phyloP scores from a whole-genome alignment of 108 stramenopile species.

The Licmophora abbreviata region DNA sequence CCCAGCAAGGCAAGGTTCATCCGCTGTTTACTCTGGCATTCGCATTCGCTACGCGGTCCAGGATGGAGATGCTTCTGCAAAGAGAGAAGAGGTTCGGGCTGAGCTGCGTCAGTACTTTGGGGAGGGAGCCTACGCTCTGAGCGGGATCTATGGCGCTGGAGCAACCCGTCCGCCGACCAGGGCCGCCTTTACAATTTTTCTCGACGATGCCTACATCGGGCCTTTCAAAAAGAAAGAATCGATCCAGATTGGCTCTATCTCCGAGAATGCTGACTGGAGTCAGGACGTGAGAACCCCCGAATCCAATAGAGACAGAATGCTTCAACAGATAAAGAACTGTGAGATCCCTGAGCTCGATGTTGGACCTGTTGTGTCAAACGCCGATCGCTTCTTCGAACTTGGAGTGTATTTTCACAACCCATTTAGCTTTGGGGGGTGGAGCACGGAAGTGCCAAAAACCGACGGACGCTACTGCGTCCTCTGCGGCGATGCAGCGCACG shows the following conservation, averaged over 20 bases:
- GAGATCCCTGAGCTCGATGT: constrained; percentile 37
- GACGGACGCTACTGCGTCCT: constrained; percentile 27
- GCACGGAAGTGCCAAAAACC: constrained; percentile 26
- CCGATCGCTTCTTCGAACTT: constrained; percentile 62
- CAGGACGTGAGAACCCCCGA: constrained; percentile 33
- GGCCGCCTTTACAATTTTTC: constrained; percentile 52
- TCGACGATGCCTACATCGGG: constrained; percentile 63
- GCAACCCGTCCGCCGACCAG: constrained; percentile 23
- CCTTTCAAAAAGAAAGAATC: constrained; percentile 42
- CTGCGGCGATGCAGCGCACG: constrained; percentile 91
- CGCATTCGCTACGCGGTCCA: constrained; percentile 66
- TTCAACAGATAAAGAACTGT: constrained; percentile 15
- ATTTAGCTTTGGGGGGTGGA: constrained; percentile 57
- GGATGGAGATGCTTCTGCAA: constrained; percentile 20
- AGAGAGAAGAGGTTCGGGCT: constrained; percentile 2
- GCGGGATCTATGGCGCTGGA: constrained; percentile 64
- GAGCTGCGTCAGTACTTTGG: constrained; percentile 56
- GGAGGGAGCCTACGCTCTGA: constrained; percentile 58
- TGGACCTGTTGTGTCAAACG: constrained; percentile 25
- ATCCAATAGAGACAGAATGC: constrained; percentile 15
- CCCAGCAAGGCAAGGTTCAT: constrained; percentile 7
- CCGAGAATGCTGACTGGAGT: constrained; percentile 67
- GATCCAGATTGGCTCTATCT: constrained; percentile 4
- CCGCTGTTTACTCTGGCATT: constrained; percentile 70
- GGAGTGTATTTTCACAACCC: constrained; percentile 86